These are phyloP conservation scores for Ceratobasidium papillatum DNA, from an alignment of 1,284 basidiomycete genomes.

Conservation along the genomic window DNA sequence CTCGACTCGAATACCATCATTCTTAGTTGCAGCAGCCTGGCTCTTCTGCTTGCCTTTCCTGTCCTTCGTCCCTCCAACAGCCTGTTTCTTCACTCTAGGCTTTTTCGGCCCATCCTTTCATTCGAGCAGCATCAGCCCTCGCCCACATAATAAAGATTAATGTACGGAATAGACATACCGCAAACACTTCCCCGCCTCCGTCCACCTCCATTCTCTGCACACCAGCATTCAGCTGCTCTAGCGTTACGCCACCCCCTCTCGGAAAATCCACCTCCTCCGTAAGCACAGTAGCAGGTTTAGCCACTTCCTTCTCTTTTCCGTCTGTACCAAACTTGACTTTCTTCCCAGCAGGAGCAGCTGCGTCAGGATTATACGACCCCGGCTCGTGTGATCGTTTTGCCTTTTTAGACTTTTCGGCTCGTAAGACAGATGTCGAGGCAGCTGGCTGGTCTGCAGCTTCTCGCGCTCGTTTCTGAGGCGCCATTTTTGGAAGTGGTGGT, in stretches of 20 bases:
- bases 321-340: constrained; percentile 32
- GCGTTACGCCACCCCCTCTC: constrained; percentile 72
- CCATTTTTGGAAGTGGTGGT: constrained; percentile 21
- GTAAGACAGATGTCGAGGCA: background rate
- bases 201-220: constrained; percentile 26
- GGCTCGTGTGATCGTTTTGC: constrained; percentile 29
- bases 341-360: constrained; percentile 30
- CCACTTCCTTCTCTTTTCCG: constrained; percentile 30
- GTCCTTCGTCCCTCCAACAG: constrained; percentile 56
- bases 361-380: constrained; percentile 17
- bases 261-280: constrained; percentile 91
- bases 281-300: background rate
- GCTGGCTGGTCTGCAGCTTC: constrained; percentile 2
- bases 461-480: constrained; percentile 31
- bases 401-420: constrained; percentile 22
- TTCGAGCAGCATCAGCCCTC: background rate
- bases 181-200: constrained; percentile 10
- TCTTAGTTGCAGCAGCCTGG: constrained; percentile 51
- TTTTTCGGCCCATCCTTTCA: constrained; percentile 2
- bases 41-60: constrained; percentile 28
- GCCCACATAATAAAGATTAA: background rate
- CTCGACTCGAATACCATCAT: constrained; percentile 75
- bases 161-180: background rate
- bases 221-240: constrained; percentile 26
- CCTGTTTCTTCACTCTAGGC: background rate